A percentile compares a stretch with the other conserved stretches of the same genome.
Evolutionary conservation across 1,284 basidiomycete genomes (phyloP).

Genomic region (Moesziomyces antarcticus): DNA sequence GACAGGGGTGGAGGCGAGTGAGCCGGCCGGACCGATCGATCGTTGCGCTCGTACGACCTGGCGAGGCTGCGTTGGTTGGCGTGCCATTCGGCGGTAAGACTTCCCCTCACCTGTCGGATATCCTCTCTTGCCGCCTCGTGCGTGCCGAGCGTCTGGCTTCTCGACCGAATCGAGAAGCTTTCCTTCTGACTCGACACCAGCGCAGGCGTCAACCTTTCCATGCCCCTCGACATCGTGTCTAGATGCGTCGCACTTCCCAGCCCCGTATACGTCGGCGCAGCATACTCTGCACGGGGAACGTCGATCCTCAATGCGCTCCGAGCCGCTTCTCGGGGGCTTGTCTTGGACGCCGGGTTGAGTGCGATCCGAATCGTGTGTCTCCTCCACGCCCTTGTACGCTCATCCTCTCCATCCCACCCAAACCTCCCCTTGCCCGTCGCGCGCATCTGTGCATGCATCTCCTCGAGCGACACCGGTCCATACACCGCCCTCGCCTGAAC

Average conservation of each 20-base stretch:
- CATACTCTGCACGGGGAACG: neutral
- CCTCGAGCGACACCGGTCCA: conserved; percentile 4
- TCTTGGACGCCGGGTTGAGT: conserved; percentile 2
- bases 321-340: no score
- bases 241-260: conserved; percentile 16
- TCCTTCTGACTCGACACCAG: conserved; percentile 34
- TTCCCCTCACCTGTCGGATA: conserved; percentile 7
- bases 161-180: conserved; percentile 7
- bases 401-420: conserved; percentile 15
- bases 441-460: conserved; percentile 6
- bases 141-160: conserved; percentile 6
- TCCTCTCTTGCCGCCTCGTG: neutral
- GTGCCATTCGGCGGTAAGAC: conserved; percentile 18
- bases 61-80: conserved; percentile 2
- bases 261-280: conserved; percentile 15
- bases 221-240: conserved; percentile 1
- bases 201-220: conserved; percentile 5
- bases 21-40: no score
- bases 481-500: conserved; percentile 5
- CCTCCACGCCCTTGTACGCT: conserved; percentile 31
- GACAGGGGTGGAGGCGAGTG: no score
- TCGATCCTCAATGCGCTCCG: conserved; percentile 13
- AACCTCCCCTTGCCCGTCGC: conserved; percentile 8
- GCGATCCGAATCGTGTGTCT: conserved; percentile 36
- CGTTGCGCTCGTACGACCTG: neutral